Evolutionary conservation across 2,329 filamentous ascomycete genomes (phyloP), one percentile per base, ranked within the genome.

Genomic region (Exophiala viscosa): DNA sequence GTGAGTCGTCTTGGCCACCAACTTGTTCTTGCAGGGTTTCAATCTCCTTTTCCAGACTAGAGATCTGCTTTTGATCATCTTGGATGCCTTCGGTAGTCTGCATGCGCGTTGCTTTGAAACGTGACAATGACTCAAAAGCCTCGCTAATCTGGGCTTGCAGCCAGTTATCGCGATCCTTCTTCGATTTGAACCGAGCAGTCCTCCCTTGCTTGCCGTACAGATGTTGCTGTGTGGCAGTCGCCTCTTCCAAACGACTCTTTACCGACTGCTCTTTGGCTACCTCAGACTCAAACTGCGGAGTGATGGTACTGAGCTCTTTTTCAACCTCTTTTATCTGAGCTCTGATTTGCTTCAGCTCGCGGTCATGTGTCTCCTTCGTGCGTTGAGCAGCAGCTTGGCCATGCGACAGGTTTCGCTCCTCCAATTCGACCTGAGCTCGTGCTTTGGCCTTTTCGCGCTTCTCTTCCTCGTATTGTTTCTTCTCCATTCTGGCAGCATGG

Each of bases 161-260:
- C 77, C 83, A 96, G 33, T 83, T 81, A 68, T 99, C 92, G 39
- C 95, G 85, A 67, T 97, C 90, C 7, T 82, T 81, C 74, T 96
- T 96, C 68, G 84, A 95, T 65, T 81, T 87, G 70, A 96, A 99
- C 57, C 90, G 87, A 14, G 87, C 86, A 60, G 87, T 90, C 41
- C 92, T 86, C 39, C 87, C 90, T 71, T 99, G 92, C 69, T 99
- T 99, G 45, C 88, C 88, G 66, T 95, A 89, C 6, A 99, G 80
- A 34, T 91, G 85, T 59, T 87, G 84, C 38, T 88, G 81, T 4
- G 82, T 80, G 6, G 85, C 85, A 64, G 95, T 87, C 0, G 87
- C 87, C 45, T 87, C 78, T 42, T 90, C 86, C 9, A 97, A 77
- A 54, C 87, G 83, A 50, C 85, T 77, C 64, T 85, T 86, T 23